Evolutionary conservation across 163 green algal species (phyloP).

Genomic region (Chloromonas sp.): DNA sequence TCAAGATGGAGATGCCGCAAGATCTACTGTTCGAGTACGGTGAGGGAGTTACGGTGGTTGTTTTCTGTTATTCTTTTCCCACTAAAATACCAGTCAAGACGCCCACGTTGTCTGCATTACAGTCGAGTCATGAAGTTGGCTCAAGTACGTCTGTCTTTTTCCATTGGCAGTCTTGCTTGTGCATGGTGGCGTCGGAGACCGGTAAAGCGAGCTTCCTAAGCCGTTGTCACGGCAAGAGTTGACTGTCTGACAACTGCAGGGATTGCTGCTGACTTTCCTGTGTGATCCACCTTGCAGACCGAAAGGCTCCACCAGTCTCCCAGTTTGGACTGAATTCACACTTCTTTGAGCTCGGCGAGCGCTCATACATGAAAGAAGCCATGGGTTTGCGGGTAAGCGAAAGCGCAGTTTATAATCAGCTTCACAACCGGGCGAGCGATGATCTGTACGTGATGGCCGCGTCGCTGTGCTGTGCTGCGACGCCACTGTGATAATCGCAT

Average conservation of each 20-base stretch:
- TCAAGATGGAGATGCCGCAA: constrained; percentile 60
- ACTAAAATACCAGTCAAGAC: too few species aligned
- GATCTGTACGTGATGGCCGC: not conserved
- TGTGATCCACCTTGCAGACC: too few species aligned
- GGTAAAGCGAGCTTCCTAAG: too few species aligned
- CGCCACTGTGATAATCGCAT: not conserved
- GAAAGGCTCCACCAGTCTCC: too few species aligned
- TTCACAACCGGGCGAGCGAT: not conserved
- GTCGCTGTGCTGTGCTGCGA: not conserved
- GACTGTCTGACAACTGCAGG: too few species aligned
- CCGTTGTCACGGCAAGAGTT: too few species aligned
- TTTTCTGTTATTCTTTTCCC: not conserved
- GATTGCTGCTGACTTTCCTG: too few species aligned
- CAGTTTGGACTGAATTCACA: constrained; percentile 52
- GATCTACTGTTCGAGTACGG: not conserved
- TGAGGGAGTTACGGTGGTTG: not conserved
- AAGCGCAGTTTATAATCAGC: too few species aligned
- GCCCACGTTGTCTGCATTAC: too few species aligned
- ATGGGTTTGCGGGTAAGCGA: constrained; percentile 53
- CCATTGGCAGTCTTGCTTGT: too few species aligned
- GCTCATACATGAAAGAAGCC: constrained; percentile 80
- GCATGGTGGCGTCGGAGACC: too few species aligned
- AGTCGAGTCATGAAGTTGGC: not conserved
- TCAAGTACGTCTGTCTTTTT: not conserved
- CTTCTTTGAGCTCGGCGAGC: constrained; percentile 70